A percentile compares a stretch with the other conserved stretches of the same genome.
Evolutionary conservation across 768 basidiomycete genomes (phyloP).

Genomic region (Leccinum uliginosum): DNA sequence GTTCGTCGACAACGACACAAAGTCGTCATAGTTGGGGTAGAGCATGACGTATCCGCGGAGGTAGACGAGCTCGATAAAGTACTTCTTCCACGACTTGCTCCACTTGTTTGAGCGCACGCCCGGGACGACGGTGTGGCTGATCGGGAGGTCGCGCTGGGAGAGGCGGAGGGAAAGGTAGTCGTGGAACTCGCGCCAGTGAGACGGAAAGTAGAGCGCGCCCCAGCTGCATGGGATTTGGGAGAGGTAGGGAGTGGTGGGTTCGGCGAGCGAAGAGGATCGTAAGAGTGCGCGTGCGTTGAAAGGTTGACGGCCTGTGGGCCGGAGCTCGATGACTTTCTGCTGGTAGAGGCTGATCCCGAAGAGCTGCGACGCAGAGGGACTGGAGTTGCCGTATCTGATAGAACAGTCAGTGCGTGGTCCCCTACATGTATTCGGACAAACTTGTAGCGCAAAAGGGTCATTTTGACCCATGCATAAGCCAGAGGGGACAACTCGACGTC

Average conservation of each 20-base stretch:
- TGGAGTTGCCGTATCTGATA: slow-evolving; percentile 50
- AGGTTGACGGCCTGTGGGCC: slow-evolving; percentile 56
- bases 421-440: slow-evolving; percentile 22
- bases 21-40: slow-evolving; percentile 77
- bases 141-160: slow-evolving; percentile 35
- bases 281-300: slow-evolving; percentile 69
- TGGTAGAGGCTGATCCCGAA: slow-evolving; percentile 87
- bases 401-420: neutral
- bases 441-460: slow-evolving; percentile 75
- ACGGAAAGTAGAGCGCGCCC: slow-evolving; percentile 89
- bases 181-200: slow-evolving; percentile 87
- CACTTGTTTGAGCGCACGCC: slow-evolving; percentile 76
- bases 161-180: slow-evolving; percentile 68
- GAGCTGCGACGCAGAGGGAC: slow-evolving; percentile 42
- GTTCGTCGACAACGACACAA: slow-evolving; percentile 81
- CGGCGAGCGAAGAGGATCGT: slow-evolving; percentile 32
- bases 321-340: slow-evolving; percentile 76
- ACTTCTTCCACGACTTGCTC: slow-evolving; percentile 84
- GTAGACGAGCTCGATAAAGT: slow-evolving; percentile 82
- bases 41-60: slow-evolving; percentile 84
- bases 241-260: slow-evolving; percentile 65
- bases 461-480: slow-evolving; percentile 84
- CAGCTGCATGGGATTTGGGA: slow-evolving; percentile 88
- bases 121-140: slow-evolving; percentile 55
- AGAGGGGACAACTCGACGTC: slow-evolving; percentile 82